Base-by-base conservation (phyloP, 1,139 yeast genomes). In the Geotrichum phurueaensis region DNA sequence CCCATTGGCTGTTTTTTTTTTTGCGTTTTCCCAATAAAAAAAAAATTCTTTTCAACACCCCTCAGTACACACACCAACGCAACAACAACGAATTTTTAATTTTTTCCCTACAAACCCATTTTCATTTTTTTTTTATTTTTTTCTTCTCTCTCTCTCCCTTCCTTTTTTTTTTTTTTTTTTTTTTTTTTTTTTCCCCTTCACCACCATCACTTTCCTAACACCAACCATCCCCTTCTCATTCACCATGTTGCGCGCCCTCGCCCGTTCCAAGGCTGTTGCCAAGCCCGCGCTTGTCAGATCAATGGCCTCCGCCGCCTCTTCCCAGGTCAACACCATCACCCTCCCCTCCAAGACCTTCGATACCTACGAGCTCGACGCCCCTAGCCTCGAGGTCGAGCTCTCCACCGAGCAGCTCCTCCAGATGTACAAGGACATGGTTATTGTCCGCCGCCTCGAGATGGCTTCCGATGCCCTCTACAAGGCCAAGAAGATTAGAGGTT, bases 401-500 rank as follows among this genome's bases (percentile, higher is more conserved):
- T 85, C 89, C 70, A 91, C 90, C 81, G 83, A 83, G 56, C 82
- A 86, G 61, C 79, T 94, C 70, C 80, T 94, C 73, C 85, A 90
- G 74, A 91, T 94, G 97, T 94, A 92, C 84, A 89, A 90, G 79
- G 96, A 94, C 74, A 92, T 94, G 97, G 84, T 88, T 67, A 78
- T 87, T 68, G 86, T 92, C 47, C 76, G 99, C 82, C 89, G 99
- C 79, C 86, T 94, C 94, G 99, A 94, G 80, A 92, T 94, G 97
- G 96, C 97, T 48, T 85, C 98, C 62, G 99, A 94, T 74, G 98
- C 98, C 47, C 81, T 95, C 68, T 94, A 94, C 83, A 94, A 94
- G 81, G 97, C 98, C 73, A 94, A 94, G 82, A 91, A 94, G 80
- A 92, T 94, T 73, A 85, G 98, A 79, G 99, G 99, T 69, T 94